Conservation (phyloP, 345 rosid species). For the Toxicodendron radicans region DNA sequence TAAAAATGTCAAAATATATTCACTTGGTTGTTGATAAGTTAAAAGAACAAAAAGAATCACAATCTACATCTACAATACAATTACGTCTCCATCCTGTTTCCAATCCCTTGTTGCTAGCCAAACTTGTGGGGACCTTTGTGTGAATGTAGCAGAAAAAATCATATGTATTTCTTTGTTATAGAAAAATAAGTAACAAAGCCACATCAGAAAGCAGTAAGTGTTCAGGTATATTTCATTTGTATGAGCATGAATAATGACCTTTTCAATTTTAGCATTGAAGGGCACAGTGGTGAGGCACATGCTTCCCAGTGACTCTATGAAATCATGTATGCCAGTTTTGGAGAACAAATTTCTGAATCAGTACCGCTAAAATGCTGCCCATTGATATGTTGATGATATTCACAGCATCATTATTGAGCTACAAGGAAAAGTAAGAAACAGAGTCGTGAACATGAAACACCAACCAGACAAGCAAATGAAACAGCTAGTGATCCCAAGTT, state of each 20-base stretch:
- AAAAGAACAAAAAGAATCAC: too few species aligned
- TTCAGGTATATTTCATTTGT: not conserved
- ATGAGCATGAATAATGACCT: not conserved
- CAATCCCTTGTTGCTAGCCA: not conserved
- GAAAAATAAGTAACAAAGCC: not conserved
- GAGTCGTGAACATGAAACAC: not conserved
- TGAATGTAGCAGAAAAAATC: not conserved
- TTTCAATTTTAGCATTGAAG: not conserved
- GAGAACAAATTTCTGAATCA: constrained; percentile 63
- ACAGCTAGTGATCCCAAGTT: not conserved
- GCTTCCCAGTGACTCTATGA: not conserved
- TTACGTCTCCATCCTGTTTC: not conserved
- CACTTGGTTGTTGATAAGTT: too few species aligned
- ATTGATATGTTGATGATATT: constrained; percentile 86
- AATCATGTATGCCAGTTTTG: constrained; percentile 29
- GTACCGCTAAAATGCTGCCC: constrained; percentile 80
- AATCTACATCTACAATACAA: not conserved
- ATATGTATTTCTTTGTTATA: too few species aligned
- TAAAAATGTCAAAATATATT: not conserved
- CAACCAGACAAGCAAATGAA: not conserved
- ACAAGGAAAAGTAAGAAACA: constrained; percentile 31
- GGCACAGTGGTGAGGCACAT: not conserved
- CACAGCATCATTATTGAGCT: constrained; percentile 92
- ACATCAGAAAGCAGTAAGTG: not conserved
- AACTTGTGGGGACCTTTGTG: not conserved